Base-by-base conservation (phyloP, 129 eudicot genomes). In the Artemisia argyi region DNA sequence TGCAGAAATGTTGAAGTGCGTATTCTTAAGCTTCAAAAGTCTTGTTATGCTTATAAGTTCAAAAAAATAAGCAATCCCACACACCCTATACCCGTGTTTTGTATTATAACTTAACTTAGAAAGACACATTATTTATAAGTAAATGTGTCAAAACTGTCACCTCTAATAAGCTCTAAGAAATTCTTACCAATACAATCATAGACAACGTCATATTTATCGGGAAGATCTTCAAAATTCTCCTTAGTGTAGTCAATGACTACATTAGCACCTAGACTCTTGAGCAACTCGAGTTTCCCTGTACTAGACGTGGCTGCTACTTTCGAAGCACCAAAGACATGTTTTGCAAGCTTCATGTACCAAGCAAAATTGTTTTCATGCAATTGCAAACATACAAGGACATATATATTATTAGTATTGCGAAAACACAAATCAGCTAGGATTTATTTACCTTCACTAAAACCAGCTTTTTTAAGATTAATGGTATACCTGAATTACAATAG, bases 201-300 rank as follows among this genome's bases (percentile, higher is more conserved):
- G 75, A 93, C 97, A 32, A 89, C 88, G 20, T 93, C 98, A 35
- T 81, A 93, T 77, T 93, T 93, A 60, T 93, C 97, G 0, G 88
- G 92, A 11, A 93, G 80, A 32, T 87, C 97, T 89, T 89, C 97
- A 24, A 89, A 82, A 51, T 93, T 93, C 81, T 85, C 87, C 79
- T 87, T 89, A 26, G 96, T 87, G 85, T 93, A 93, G 74, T 93
- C 98, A 20, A 93, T 93, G 42, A 92, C 92, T 26, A 89, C 63
- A 82, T 93, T 96, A n/a, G 85, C 90, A 1, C 98, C 98, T 68
- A 92, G 85, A 74, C 95, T 93, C 81, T 80, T 93, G 11, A 93
- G 80, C 61, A 93, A 70, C 46, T 93, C 96, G 44, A 89, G 68
- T 60, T 93, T 93, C 44, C 87, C 80, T 0, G 97, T 89, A 76